phyloP scores from a whole-genome alignment of 805 yeast species.

The Maudiozyma saulgeensis region DNA sequence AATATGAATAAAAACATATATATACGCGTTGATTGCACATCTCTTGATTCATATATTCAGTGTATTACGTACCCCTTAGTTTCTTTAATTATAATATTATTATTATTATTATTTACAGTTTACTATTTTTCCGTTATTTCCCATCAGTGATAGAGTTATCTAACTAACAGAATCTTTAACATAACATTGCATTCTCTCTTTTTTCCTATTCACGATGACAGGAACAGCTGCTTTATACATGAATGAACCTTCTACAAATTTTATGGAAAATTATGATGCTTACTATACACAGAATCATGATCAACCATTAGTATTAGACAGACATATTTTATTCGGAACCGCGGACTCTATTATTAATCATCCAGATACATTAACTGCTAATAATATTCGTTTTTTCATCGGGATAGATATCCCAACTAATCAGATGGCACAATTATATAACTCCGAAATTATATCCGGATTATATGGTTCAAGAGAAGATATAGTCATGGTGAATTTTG shows the following conservation, averaged over 20 bases:
- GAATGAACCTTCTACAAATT: not conserved
- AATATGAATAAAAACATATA: no score
- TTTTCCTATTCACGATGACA: not conserved
- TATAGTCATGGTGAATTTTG: slow-evolving; percentile 30
- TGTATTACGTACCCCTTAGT: no score
- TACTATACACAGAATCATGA: slow-evolving; percentile 2
- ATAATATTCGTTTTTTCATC: slow-evolving; percentile 33
- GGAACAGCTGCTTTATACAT: not conserved
- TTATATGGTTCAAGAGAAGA: slow-evolving; percentile 19
- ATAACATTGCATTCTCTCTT: not conserved
- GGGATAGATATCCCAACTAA: slow-evolving; percentile 29
- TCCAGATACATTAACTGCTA: slow-evolving; percentile 27
- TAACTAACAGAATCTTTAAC: not conserved
- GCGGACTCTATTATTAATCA: slow-evolving; percentile 33
- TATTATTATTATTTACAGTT: no score
- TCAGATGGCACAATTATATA: slow-evolving; percentile 23
- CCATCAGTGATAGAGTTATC: no score
- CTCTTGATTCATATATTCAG: no score
- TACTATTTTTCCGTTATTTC: no score
- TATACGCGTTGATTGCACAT: no score
- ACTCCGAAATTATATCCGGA: not conserved
- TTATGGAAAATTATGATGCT: not conserved
- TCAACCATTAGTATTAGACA: slow-evolving; percentile 34
- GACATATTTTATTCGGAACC: slow-evolving; percentile 40
- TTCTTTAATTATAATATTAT: no score